phyloP scores from a whole-genome alignment of 2,329 filamentous ascomycete species.

The Penicillium sclerotiorum region DNA sequence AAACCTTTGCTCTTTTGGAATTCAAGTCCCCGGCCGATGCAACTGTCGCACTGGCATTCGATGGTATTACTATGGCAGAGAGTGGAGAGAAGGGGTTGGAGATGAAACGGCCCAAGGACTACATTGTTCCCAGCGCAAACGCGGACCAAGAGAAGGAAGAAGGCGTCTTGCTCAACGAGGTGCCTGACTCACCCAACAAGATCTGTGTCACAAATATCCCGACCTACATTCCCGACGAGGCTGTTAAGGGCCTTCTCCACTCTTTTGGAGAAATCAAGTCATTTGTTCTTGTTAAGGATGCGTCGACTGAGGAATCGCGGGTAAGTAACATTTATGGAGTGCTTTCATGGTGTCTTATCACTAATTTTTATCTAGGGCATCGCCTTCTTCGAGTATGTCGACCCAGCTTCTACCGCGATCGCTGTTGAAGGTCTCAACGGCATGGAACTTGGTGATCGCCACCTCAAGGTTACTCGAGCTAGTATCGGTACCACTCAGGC shows the following conservation, averaged over 20 bases:
- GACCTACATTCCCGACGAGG: conserved; percentile 82
- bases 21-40: conserved; percentile 87
- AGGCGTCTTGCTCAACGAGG: conserved; percentile 75
- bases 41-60: conserved; percentile 85
- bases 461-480: conserved; percentile 82
- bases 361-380: conserved; percentile 66
- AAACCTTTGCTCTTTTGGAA: conserved; percentile 81
- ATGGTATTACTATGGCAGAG: conserved; percentile 85
- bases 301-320: conserved; percentile 79
- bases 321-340: conserved; percentile 57
- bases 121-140: conserved; percentile 82
- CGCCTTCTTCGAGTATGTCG: conserved; percentile 92
- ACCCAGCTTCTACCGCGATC: conserved; percentile 73
- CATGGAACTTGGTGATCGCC: conserved; percentile 87
- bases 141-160: conserved; percentile 75
- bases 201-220: conserved; percentile 91
- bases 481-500: conserved; percentile 95
- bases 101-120: conserved; percentile 90
- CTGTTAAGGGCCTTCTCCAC: conserved; percentile 84
- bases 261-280: conserved; percentile 93
- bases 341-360: conserved; percentile 14
- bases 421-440: conserved; percentile 89
- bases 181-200: conserved; percentile 93
- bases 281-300: conserved; percentile 87
- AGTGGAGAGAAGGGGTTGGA: conserved; percentile 65